These are phyloP conservation scores for Clonostachys rhizophaga DNA, from an alignment of 2,329 filamentous ascomycete species.

Conservation along the genomic window DNA sequence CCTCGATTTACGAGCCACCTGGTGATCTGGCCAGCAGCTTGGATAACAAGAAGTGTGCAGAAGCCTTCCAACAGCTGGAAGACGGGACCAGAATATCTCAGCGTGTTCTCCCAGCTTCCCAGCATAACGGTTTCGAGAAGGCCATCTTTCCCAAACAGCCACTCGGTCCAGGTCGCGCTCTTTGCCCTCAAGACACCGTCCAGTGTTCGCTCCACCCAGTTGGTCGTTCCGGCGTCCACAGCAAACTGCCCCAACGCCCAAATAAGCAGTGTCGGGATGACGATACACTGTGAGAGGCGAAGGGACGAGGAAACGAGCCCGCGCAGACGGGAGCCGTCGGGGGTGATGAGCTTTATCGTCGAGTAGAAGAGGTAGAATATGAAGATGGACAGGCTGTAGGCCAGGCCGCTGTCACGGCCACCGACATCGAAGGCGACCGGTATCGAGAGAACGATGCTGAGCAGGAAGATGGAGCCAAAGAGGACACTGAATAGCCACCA, in stretches of 20 bases:
- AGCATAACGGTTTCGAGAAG: constrained; percentile 76
- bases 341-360: constrained; percentile 71
- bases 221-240: constrained; percentile 71
- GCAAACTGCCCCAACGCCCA: constrained; percentile 96
- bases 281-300: constrained; percentile 76
- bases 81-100: constrained; percentile 87
- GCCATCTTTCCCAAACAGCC: constrained; percentile 84
- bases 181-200: constrained; percentile 58
- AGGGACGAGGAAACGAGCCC: constrained; percentile 66
- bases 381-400: constrained; percentile 86
- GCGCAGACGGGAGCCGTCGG: constrained; percentile 71
- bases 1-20: constrained; percentile 92
- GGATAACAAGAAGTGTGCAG: constrained; percentile 92
- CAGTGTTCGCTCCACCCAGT: constrained; percentile 81
- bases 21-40: constrained; percentile 90
- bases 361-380: constrained; percentile 90
- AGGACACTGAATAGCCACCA: constrained; percentile 75
- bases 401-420: constrained; percentile 87
- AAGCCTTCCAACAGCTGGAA: constrained; percentile 96
- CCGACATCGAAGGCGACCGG: constrained; percentile 98
- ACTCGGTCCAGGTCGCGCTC: constrained; percentile 68
- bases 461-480: constrained; percentile 79
- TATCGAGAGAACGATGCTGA: constrained; percentile 91
- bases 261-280: constrained; percentile 82
- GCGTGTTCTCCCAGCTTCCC: constrained; percentile 80